phyloP scores from a whole-genome alignment of 139 green algal genomes.

The Chlorokybus atmophyticus region DNA sequence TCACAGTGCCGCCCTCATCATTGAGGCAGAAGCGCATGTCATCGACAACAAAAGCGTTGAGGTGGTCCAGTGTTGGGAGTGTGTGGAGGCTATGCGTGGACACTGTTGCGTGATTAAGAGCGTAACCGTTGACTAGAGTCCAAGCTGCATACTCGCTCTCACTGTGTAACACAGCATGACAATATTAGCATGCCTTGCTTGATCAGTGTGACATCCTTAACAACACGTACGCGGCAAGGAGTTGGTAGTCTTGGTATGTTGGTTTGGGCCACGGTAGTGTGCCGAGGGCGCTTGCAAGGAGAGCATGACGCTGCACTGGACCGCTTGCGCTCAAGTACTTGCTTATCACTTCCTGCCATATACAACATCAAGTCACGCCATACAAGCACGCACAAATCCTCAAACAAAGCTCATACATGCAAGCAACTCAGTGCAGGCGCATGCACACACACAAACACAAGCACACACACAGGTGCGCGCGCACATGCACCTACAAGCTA shows the following conservation, averaged over 20 bases:
- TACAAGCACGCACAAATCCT: no score
- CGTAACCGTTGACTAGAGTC: conserved; percentile 64
- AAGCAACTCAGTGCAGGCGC: no score
- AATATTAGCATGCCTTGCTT: not conserved
- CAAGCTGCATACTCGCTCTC: conserved; percentile 59
- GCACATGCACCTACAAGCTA: no score
- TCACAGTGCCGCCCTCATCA: conserved; percentile 40
- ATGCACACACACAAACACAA: no score
- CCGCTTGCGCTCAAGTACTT: conserved; percentile 4
- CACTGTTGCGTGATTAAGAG: conserved; percentile 69
- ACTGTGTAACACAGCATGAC: not conserved
- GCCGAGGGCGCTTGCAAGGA: conserved; percentile 8
- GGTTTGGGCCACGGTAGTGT: conserved; percentile 36
- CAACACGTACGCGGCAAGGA: conserved; percentile 20
- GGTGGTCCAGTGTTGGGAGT: not conserved
- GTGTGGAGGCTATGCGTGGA: conserved; percentile 39
- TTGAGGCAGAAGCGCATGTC: conserved; percentile 47
- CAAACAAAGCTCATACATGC: no score
- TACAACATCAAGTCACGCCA: no score
- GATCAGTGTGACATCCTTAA: not conserved
- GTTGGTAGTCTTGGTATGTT: conserved; percentile 28
- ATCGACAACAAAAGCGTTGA: conserved; percentile 36
- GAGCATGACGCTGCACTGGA: not conserved
- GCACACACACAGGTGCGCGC: no score
- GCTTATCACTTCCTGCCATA: conserved; percentile 7